phyloP scores from a whole-genome alignment of 257 asterid species.

The Penstemon newberryi region DNA sequence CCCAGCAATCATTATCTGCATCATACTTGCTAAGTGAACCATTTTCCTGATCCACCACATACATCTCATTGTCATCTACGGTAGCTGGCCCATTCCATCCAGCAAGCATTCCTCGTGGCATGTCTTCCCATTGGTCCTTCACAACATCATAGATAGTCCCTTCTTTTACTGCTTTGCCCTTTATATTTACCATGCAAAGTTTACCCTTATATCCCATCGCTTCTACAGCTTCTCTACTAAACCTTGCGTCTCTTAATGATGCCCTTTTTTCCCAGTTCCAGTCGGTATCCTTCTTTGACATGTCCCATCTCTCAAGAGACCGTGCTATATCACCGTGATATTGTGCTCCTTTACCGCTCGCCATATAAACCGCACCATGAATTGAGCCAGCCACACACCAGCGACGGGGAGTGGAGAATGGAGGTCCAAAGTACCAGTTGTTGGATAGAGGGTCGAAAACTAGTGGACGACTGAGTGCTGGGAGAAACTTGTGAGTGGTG shows the following conservation, averaged over 20 bases:
- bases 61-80: conserved; percentile 40
- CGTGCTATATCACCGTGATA: conserved; percentile 54
- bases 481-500: conserved; percentile 51
- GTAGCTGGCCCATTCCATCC: conserved; percentile 77
- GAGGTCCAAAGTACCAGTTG: conserved; percentile 68
- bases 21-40: conserved; percentile 55
- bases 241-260: conserved; percentile 53
- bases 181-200: conserved; percentile 69
- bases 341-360: conserved; percentile 54
- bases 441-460: conserved; percentile 51
- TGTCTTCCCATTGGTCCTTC: conserved; percentile 49
- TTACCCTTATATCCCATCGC: conserved; percentile 57
- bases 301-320: conserved; percentile 69
- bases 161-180: conserved; percentile 53
- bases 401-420: conserved; percentile 50
- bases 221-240: conserved; percentile 70
- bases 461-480: conserved; percentile 54
- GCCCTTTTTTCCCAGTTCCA: conserved; percentile 61
- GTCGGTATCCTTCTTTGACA: conserved; percentile 29
- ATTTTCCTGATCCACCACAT: conserved; percentile 54
- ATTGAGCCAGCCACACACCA: conserved; percentile 65
- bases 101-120: conserved; percentile 62
- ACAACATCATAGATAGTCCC: conserved; percentile 41
- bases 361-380: conserved; percentile 43
- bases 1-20: conserved; percentile 56